Percentiles rank a stretch among this genome's conserved stretches.
Evolutionary conservation across 1,139 yeast genomes (phyloP).

Genomic region (Taiozyma sp.): DNA sequence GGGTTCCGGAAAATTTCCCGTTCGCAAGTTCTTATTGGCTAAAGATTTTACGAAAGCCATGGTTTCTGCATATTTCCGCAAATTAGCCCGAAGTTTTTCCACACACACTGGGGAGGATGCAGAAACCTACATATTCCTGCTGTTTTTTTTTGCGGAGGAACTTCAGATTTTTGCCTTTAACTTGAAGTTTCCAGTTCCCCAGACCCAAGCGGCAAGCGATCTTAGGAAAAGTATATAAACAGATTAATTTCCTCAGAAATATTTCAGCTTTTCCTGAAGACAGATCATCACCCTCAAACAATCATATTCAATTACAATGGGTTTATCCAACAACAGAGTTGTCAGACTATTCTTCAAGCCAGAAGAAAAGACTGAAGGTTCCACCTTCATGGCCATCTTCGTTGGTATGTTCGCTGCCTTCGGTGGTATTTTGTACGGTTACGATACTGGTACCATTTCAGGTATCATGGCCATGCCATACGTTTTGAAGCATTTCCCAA

Average conservation of each 20-base stretch:
- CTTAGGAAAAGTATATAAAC: not conserved
- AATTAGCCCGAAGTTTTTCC: not conserved
- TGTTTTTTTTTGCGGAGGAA: not conserved
- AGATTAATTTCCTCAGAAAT: not conserved
- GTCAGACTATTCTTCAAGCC: slow-evolving; percentile 20
- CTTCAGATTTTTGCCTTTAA: not conserved
- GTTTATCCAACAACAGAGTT: not conserved
- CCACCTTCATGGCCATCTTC: slow-evolving; percentile 22
- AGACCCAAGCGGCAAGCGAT: not conserved
- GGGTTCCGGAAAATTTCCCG: not conserved
- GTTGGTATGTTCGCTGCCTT: slow-evolving; percentile 37
- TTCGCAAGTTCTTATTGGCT: not conserved
- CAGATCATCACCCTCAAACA: not conserved
- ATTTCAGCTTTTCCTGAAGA: not conserved
- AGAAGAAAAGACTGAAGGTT: slow-evolving; percentile 25
- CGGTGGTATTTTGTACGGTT: slow-evolving; percentile 53
- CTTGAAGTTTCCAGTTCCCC: not conserved
- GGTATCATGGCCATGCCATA: slow-evolving; percentile 50
- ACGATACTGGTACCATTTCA: slow-evolving; percentile 53
- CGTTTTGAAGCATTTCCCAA: slow-evolving; percentile 36
- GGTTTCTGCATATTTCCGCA: not conserved
- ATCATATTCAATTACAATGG: not conserved
- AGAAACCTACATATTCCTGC: not conserved
- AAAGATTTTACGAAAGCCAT: not conserved
- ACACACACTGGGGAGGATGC: not conserved